A percentile compares a stretch with the other conserved stretches of the same genome.
phyloP scores from a whole-genome alignment of 129 eudicot genomes.

The Escallonia herrerae region DNA sequence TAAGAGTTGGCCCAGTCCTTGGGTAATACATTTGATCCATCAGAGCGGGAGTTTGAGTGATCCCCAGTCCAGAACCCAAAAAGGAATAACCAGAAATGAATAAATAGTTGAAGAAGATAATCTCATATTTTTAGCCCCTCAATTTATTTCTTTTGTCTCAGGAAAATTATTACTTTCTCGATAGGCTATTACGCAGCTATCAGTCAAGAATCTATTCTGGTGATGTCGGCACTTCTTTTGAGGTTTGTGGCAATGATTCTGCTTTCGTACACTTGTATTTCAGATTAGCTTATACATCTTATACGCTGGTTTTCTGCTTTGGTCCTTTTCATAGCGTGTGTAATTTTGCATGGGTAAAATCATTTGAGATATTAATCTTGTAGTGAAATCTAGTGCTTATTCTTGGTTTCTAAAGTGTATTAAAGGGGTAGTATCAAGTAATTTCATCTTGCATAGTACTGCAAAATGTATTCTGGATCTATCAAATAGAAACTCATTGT shows the following conservation, averaged over 20 bases:
- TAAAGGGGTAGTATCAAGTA: background rate
- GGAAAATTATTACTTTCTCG: slow-evolving; percentile 92
- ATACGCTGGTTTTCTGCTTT: too few species aligned
- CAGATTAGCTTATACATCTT: too few species aligned
- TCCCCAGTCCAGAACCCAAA: too few species aligned
- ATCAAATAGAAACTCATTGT: too few species aligned
- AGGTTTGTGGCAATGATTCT: slow-evolving; percentile 32
- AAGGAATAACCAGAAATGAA: too few species aligned
- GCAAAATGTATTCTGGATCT: background rate
- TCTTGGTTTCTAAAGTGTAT: background rate
- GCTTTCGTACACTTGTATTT: background rate
- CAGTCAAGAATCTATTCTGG: slow-evolving; percentile 88
- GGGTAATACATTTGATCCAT: too few species aligned
- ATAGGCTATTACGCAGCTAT: slow-evolving; percentile 72
- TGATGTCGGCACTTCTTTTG: slow-evolving; percentile 67
- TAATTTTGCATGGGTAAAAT: too few species aligned
- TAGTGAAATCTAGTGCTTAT: background rate
- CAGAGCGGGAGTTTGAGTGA: too few species aligned
- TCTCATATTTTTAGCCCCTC: background rate
- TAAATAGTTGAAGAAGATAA: too few species aligned
- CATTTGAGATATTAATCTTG: too few species aligned
- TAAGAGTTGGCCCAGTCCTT: too few species aligned
- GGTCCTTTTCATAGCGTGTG: too few species aligned
- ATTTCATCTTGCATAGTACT: background rate
- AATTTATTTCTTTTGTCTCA: slow-evolving; percentile 22